Evolutionary conservation across 2,329 filamentous ascomycete genomes (phyloP).

Genomic region (Macrophomina pseudophaseolina): DNA sequence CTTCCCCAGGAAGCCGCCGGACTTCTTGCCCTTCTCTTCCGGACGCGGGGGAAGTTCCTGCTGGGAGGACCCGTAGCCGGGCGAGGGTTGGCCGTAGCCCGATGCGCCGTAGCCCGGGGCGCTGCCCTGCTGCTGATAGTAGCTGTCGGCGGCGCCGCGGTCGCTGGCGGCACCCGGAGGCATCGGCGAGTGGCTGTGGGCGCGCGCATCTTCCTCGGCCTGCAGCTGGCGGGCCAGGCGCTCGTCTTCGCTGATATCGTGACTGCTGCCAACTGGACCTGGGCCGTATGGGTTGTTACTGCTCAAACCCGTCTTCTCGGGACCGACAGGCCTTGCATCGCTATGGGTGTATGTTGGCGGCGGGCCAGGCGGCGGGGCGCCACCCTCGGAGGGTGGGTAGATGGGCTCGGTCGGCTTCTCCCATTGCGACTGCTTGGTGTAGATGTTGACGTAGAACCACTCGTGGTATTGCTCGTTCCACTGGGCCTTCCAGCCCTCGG

Average conservation of each 20-base stretch:
- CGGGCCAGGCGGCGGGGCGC: constrained; percentile 60
- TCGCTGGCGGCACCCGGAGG: constrained; percentile 34
- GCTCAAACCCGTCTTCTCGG: constrained; percentile 57
- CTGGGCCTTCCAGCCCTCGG: constrained; percentile 82
- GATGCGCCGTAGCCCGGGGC: constrained; percentile 32
- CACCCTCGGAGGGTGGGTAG: constrained; percentile 54
- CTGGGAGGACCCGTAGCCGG: constrained; percentile 38
- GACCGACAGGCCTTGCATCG: constrained; percentile 49
- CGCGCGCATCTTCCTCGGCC: constrained; percentile 77
- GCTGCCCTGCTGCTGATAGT: constrained; percentile 46
- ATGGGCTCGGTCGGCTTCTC: constrained; percentile 76
- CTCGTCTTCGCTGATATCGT: constrained; percentile 68
- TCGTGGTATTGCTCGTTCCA: constrained; percentile 88
- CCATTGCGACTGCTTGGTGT: constrained; percentile 91
- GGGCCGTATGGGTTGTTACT: constrained; percentile 75
- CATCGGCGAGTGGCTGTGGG: constrained; percentile 37
- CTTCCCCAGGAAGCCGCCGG: constrained; percentile 56
- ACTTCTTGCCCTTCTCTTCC: constrained; percentile 42
- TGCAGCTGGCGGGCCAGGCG: constrained; percentile 77
- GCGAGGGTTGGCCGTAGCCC: constrained; percentile 37
- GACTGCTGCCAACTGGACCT: constrained; percentile 23
- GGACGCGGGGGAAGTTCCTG: constrained; percentile 34
- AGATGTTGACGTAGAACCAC: constrained; percentile 92
- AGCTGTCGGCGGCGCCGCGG: constrained; percentile 45
- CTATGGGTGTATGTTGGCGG: constrained; percentile 68